Evolutionary conservation across 2,329 filamentous ascomycete genomes (phyloP), one percentile per base, ranked within the genome.

Genomic region (Sclerotinia spermophila): DNA sequence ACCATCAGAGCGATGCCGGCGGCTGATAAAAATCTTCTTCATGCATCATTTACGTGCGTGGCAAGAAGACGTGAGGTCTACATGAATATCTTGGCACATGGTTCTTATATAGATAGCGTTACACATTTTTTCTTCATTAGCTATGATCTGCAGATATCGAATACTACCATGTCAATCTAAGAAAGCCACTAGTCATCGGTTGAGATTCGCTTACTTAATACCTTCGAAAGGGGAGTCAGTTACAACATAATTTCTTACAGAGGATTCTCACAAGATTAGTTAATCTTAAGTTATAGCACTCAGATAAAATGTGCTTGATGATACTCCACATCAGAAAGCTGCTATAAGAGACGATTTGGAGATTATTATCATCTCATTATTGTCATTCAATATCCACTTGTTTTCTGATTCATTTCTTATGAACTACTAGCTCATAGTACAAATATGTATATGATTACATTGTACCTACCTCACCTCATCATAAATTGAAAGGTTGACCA

Each of bases 21-120:
- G 33, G 24, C 24, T 21, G 33, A 53, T 51, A 53, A 65, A 64
- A 40, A 27, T 65, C 40, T 62, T 62, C 45, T 65, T 65, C 45
- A 15, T 64, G 61, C 61, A 64, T 51, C 15, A 30, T 42, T 60
- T 21, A 42, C 30, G 58, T 60, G 58, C 58, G 58, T 61, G 58
- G 58, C 58, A 61, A 38, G 58, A 30, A 61, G 58, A 61, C 58
- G n/a, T 61, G 38, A 38, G n/a, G 58, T 44, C 38, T 44, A 21
- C 13, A 17, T 21, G 38, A 44, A 38, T 44, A 30, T 42, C 30
- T 27, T 30, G 58, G 30, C n/a, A 44, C n/a, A 61, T 61, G 40
- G 58, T 42, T 60, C 58, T 60, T 40, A 35, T 27, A 19, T 53
- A 24, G n/a, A n/a, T n/a, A 27, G 35, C 38, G 42, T 60, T 15